phyloP scores from a whole-genome alignment of 768 basidiomycete species.

The Termitomyces sp. region DNA sequence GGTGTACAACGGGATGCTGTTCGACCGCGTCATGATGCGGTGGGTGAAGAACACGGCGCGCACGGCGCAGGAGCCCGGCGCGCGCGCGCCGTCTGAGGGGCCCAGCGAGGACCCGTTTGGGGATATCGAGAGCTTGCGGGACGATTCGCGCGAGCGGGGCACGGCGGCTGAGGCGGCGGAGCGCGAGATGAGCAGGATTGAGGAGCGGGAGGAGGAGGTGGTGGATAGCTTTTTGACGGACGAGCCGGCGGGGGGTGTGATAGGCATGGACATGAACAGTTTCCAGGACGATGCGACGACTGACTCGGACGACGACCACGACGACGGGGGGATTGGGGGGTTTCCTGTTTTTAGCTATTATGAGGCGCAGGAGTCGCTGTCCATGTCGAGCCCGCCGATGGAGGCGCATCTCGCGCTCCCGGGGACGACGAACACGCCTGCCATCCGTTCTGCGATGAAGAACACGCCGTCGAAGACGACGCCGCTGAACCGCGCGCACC shows the following conservation, averaged over 20 bases:
- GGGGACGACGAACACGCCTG: constrained; percentile 20
- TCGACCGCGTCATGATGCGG: constrained; percentile 75
- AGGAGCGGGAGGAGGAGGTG: constrained; percentile 52
- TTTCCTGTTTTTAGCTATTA: constrained; percentile 34
- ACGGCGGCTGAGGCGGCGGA: constrained; percentile 10
- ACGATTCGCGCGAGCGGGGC: constrained; percentile 43
- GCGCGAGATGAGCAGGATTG: constrained; percentile 41
- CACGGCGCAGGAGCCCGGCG: constrained; percentile 24
- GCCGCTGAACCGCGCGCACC: constrained; percentile 49
- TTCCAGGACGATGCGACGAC: constrained; percentile 39
- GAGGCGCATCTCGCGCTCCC: constrained; percentile 2
- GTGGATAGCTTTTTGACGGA: constrained; percentile 67
- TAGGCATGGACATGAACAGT: constrained; percentile 32
- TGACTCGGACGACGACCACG: constrained; percentile 49
- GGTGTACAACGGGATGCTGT: constrained; percentile 82
- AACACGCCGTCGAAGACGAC: constrained; percentile 41
- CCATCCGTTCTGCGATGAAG: constrained; percentile 40
- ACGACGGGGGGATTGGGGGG: constrained; percentile 21
- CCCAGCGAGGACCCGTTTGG: constrained; percentile 87
- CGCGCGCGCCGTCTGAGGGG: constrained; percentile 29
- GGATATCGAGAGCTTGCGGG: constrained; percentile 82
- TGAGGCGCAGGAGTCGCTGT: constrained; percentile 15
- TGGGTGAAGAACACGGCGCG: constrained; percentile 68
- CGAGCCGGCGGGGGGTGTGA: constrained; percentile 45
- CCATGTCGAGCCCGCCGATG: constrained; percentile 7